A percentile compares a stretch with the other conserved stretches of the same genome.
Evolutionary conservation across 2,329 filamentous ascomycete species (phyloP).

Genomic region (Colletotrichum godetiae): DNA sequence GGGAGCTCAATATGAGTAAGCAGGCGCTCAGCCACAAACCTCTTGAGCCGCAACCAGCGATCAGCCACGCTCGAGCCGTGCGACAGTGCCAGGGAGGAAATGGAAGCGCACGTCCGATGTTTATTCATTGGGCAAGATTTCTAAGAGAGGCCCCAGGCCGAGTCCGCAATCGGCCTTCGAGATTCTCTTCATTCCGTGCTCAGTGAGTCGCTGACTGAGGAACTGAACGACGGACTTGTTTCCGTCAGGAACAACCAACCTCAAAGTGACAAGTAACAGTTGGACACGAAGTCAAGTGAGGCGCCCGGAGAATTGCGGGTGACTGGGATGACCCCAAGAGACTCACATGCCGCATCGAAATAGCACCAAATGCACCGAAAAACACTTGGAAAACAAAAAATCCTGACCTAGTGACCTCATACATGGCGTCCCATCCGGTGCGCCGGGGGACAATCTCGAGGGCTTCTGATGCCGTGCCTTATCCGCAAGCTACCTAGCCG

Average conservation of each 20-base stretch:
- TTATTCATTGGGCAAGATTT: not conserved
- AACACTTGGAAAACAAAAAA: conserved; percentile 5
- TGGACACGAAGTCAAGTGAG: conserved; percentile 16
- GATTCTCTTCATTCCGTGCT: not conserved
- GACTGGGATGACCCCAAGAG: conserved; percentile 22
- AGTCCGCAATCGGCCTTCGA: conserved; percentile 27
- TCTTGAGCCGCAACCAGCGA: not conserved
- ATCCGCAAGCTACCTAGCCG: conserved; percentile 28
- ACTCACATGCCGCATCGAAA: conserved; percentile 27
- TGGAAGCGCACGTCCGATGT: not conserved
- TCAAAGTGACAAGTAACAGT: conserved; percentile 9
- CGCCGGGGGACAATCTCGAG: conserved; percentile 19
- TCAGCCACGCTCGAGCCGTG: not conserved
- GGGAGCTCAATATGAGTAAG: not conserved
- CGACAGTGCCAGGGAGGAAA: not conserved
- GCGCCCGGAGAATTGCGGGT: conserved; percentile 30
- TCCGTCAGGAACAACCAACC: conserved; percentile 1
- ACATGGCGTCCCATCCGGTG: conserved; percentile 22
- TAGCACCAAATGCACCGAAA: not conserved
- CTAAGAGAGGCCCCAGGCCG: not conserved
- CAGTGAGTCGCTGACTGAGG: not conserved
- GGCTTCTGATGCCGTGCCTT: conserved; percentile 19
- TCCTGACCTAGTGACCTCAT: conserved; percentile 31
- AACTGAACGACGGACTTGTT: conserved; percentile 11
- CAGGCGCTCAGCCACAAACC: not conserved